A percentile compares a stretch with the other conserved stretches of the same genome.
phyloP scores from a whole-genome alignment of 106 monocot species.

The Allium cepa region DNA sequence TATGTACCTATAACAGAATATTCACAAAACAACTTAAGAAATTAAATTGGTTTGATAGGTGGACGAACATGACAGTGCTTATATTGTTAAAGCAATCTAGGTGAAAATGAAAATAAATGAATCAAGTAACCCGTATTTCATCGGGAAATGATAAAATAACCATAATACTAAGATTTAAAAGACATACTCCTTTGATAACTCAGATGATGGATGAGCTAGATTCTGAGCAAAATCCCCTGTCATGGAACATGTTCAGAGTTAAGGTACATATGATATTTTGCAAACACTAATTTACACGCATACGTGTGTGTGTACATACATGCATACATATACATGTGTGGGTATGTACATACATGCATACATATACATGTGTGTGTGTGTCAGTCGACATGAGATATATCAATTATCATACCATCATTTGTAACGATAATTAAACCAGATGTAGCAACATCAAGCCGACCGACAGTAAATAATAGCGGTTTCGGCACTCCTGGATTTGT shows the following conservation, averaged over 20 bases:
- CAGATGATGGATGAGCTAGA: constrained; percentile 90
- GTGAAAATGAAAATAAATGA: no score
- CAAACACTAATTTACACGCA: neutral
- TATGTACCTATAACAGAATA: constrained; percentile 54
- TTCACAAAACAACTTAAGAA: no score
- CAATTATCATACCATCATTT: constrained; percentile 71
- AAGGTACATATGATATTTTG: neutral
- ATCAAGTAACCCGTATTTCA: neutral
- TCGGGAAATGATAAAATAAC: neutral
- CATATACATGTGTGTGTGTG: neutral
- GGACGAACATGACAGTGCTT: no score
- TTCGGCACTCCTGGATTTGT: constrained; percentile 68
- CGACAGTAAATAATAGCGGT: constrained; percentile 85
- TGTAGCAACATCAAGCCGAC: constrained; percentile 99
- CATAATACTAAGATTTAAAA: neutral
- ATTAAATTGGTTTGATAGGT: no score
- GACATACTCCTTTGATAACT: constrained; percentile 85
- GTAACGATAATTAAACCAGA: constrained; percentile 90
- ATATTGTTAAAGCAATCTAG: no score
- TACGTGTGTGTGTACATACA: no score
- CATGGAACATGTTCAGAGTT: constrained; percentile 1
- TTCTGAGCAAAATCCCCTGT: constrained; percentile 91
- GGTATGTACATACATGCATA: no score
- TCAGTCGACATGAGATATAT: neutral
- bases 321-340: no score